phyloP scores from a whole-genome alignment of 1,284 basidiomycete genomes.

The Earliella scabrosa region DNA sequence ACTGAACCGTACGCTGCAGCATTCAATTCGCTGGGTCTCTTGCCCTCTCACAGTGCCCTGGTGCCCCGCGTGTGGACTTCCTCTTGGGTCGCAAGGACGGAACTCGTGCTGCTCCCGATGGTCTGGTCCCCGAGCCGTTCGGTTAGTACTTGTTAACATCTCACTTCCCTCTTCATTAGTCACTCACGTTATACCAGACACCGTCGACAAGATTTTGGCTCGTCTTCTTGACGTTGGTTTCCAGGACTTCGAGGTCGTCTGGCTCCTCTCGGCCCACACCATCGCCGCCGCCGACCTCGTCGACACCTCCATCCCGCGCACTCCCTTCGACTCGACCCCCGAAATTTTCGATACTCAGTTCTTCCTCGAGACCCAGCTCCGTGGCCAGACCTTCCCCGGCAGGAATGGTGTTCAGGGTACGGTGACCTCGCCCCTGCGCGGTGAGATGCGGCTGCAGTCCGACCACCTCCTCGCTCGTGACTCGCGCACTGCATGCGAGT shows the following conservation, averaged over 20 bases:
- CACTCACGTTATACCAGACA: not conserved
- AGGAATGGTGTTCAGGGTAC: not conserved
- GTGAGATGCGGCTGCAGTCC: slow-evolving; percentile 12
- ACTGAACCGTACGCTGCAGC: not conserved
- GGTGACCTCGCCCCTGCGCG: slow-evolving; percentile 5
- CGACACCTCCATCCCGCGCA: slow-evolving; percentile 1
- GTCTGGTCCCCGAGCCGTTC: slow-evolving; percentile 42
- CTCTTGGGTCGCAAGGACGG: slow-evolving; percentile 3
- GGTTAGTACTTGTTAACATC: not conserved
- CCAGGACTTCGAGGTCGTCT: slow-evolving; percentile 8
- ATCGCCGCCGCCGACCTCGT: slow-evolving; percentile 1
- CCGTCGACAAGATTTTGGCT: slow-evolving; percentile 1
- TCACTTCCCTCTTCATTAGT: too few species aligned
- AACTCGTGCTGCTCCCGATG: slow-evolving; percentile 35
- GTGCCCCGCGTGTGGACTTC: not conserved
- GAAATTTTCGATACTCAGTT: slow-evolving; percentile 6
- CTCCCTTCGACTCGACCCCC: slow-evolving; percentile 5
- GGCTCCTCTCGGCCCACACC: slow-evolving; percentile 5
- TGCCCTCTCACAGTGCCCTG: not conserved
- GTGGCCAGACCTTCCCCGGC: slow-evolving; percentile 2
- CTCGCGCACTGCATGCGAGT: not conserved
- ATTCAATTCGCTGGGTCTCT: slow-evolving; percentile 3
- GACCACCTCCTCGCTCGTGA: slow-evolving; percentile 7
- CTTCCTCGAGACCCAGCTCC: slow-evolving; percentile 8
- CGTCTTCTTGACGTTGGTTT: slow-evolving; percentile 3